Conservation (phyloP, 2,329 filamentous ascomycete species). For the Zymoseptoria crescenta region DNA sequence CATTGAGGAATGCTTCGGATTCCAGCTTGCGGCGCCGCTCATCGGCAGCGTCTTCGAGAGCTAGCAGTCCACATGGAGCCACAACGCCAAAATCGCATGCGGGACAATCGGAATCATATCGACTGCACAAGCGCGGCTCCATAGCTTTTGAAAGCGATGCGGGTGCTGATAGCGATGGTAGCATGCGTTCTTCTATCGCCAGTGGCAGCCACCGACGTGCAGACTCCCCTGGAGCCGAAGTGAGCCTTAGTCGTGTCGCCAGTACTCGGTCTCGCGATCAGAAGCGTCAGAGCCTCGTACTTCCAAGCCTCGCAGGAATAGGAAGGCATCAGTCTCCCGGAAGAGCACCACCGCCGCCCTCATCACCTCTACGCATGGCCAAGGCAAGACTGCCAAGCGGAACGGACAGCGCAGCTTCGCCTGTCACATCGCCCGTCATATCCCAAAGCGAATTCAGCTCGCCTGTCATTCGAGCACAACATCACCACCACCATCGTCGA, state of each 20-base stretch:
- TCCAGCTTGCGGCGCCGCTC: constrained; percentile 45
- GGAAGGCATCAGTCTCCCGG: constrained; percentile 88
- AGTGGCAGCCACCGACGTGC: constrained; percentile 53
- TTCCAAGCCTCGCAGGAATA: constrained; percentile 58
- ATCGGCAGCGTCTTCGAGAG: constrained; percentile 68
- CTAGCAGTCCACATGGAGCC: constrained; percentile 76
- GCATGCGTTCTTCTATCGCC: constrained; percentile 70
- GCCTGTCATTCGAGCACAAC: constrained; percentile 51
- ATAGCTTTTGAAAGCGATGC: constrained; percentile 76
- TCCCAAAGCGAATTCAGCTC: constrained; percentile 75
- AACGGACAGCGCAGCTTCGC: constrained; percentile 65
- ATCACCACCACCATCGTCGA: constrained; percentile 64
- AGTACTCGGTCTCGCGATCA: constrained; percentile 63
- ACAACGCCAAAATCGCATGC: constrained; percentile 82
- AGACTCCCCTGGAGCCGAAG: constrained; percentile 85
- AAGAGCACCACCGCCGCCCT: constrained; percentile 59
- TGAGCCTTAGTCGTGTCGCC: constrained; percentile 65
- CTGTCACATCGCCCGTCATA: constrained; percentile 82
- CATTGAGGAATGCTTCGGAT: constrained; percentile 49
- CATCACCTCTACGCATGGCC: constrained; percentile 70
- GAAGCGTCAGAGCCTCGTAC: constrained; percentile 77
- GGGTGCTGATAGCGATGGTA: constrained; percentile 79
- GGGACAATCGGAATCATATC: constrained; percentile 45
- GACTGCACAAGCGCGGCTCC: constrained; percentile 64
- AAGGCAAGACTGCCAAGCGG: constrained; percentile 65